These are phyloP conservation scores for Sclerospora graminicola DNA, from an alignment of 352 stramenopile species.

Conservation along the genomic window DNA sequence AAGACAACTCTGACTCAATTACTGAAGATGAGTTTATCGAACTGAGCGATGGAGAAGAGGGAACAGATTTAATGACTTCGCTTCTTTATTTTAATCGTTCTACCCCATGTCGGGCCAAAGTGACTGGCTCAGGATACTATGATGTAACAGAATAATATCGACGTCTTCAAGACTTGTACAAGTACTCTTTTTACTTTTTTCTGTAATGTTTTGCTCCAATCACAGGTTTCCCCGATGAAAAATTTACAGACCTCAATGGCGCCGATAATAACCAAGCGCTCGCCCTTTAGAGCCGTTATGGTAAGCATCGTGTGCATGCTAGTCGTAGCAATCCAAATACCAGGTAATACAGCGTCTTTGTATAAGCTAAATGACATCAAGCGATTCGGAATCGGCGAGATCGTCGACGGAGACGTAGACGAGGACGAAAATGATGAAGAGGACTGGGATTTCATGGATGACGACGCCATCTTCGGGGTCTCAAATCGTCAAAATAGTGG, in stretches of 20 bases:
- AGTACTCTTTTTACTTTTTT: too few species aligned
- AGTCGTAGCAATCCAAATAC: conserved; percentile 4
- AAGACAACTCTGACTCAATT: conserved; percentile 1
- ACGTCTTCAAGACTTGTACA: too few species aligned
- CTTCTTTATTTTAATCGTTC: neutral
- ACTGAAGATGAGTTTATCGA: conserved; percentile 31
- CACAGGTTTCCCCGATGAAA: too few species aligned
- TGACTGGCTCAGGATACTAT: neutral
- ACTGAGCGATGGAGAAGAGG: conserved; percentile 31
- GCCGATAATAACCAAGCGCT: too few species aligned
- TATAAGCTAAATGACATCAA: conserved; percentile 3
- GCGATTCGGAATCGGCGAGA: conserved; percentile 10
- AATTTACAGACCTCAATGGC: too few species aligned
- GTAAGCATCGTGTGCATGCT: too few species aligned
- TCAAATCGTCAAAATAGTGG: neutral
- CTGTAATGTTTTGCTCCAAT: too few species aligned
- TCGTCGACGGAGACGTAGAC: conserved; percentile 31
- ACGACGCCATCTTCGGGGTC: conserved; percentile 29
- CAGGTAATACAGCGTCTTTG: conserved; percentile 2
- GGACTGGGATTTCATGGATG: conserved; percentile 57
- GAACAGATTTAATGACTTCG: neutral
- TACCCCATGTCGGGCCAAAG: neutral
- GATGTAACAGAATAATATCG: too few species aligned
- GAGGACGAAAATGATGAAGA: conserved; percentile 11
- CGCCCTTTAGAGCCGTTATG: too few species aligned